These are phyloP conservation scores for Cutaneotrichosporon cyanovorans DNA, from an alignment of 1,284 basidiomycete species.

Conservation along the genomic window DNA sequence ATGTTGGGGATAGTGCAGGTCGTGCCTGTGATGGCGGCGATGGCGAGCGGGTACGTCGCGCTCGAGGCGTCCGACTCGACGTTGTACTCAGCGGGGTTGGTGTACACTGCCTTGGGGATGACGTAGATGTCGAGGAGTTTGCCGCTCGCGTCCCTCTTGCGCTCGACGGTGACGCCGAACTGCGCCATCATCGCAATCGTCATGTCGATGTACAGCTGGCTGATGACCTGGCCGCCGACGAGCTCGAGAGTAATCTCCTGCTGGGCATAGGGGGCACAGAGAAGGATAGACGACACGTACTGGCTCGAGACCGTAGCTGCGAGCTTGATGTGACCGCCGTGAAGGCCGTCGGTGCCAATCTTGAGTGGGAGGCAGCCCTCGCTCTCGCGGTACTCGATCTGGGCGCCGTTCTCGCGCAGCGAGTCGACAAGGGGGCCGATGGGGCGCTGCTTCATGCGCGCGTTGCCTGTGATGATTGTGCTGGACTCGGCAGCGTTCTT, in stretches of 20 bases:
- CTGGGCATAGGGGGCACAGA: conserved; percentile 88
- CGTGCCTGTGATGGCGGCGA: conserved; percentile 93
- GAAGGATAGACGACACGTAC: conserved; percentile 94
- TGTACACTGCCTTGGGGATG: conserved; percentile 75
- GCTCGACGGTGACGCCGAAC: conserved; percentile 77
- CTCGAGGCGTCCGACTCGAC: conserved; percentile 95
- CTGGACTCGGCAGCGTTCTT: conserved; percentile 39
- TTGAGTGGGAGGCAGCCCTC: conserved; percentile 81
- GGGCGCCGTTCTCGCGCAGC: conserved; percentile 70
- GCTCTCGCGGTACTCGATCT: conserved; percentile 69
- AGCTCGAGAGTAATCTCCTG: conserved; percentile 80
- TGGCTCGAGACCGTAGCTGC: conserved; percentile 93
- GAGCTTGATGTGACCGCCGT: conserved; percentile 75
- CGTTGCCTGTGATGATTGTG: conserved; percentile 90
- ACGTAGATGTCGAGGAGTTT: conserved; percentile 70
- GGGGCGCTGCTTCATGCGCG: conserved; percentile 93
- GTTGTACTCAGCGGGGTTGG: conserved; percentile 70
- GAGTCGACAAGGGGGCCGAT: conserved; percentile 95
- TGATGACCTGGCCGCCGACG: conserved; percentile 88
- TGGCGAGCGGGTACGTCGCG: conserved; percentile 93
- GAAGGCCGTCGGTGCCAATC: conserved; percentile 75
- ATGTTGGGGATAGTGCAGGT: conserved; percentile 90
- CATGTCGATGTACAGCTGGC: conserved; percentile 99
- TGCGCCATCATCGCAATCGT: conserved; percentile 95
- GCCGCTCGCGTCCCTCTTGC: conserved; percentile 62